phyloP scores from a whole-genome alignment of 2,329 filamentous ascomycete species.

The Colletotrichum brevisporum region DNA sequence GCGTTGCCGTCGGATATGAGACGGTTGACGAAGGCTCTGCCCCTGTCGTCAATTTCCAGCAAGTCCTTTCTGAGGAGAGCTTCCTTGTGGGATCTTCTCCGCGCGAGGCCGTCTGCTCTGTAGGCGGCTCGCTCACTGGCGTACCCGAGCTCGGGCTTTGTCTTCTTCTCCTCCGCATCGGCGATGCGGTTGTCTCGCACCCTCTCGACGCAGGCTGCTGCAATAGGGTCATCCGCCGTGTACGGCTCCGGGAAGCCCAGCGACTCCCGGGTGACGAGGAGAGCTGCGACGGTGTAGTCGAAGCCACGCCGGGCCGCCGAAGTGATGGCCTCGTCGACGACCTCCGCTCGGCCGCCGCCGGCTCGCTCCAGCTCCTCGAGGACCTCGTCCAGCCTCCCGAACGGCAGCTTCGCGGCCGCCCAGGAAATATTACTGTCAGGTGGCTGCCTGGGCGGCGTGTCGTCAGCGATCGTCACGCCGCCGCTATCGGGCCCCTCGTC shows the following conservation, averaged over 20 bases:
- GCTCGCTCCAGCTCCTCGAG: constrained; percentile 39
- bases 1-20: neutral
- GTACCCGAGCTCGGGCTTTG: neutral
- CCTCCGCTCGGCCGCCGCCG: constrained; percentile 20
- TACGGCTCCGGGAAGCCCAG: neutral
- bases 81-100: neutral
- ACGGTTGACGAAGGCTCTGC: neutral
- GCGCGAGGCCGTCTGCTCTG: neutral
- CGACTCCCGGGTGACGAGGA: neutral
- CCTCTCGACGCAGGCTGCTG: constrained; percentile 10
- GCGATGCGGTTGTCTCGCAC: neutral
- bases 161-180: neutral
- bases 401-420: constrained; percentile 42
- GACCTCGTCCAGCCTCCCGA: constrained; percentile 45
- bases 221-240: neutral
- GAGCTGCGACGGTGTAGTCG: constrained; percentile 4
- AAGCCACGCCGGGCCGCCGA: neutral
- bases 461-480: neutral
- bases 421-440: neutral
- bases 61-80: constrained; percentile 5
- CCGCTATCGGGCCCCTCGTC: neutral
- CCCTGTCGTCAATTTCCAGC: neutral
- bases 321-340: constrained; percentile 10
- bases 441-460: neutral
- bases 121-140: neutral